These are phyloP conservation scores for Russula sp. DNA, from an alignment of 768 basidiomycete genomes.

Conservation along the genomic window DNA sequence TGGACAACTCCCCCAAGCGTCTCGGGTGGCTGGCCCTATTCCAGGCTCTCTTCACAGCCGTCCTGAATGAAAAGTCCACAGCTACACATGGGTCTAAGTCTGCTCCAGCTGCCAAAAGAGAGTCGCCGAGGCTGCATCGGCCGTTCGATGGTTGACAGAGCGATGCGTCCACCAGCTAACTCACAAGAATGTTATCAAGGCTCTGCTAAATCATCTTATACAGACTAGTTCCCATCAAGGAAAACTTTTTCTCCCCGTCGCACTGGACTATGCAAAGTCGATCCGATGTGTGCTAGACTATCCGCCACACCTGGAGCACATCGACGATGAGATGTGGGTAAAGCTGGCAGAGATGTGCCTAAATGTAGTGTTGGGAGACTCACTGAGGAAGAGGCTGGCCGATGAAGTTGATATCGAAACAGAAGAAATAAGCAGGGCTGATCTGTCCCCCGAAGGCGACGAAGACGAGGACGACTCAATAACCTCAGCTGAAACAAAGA, in stretches of 20 bases:
- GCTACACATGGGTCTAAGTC: slow-evolving; percentile 40
- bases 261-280: slow-evolving; percentile 79
- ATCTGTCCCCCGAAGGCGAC: slow-evolving; percentile 35
- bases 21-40: slow-evolving; percentile 64
- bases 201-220: slow-evolving; percentile 62
- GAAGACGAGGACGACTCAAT: slow-evolving; percentile 36
- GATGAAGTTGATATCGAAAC: slow-evolving; percentile 37
- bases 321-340: slow-evolving; percentile 65
- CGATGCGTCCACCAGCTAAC: slow-evolving; percentile 53
- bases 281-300: slow-evolving; percentile 62
- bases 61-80: slow-evolving; percentile 58
- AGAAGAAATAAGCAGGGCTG: slow-evolving; percentile 34
- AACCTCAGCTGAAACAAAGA: slow-evolving; percentile 36
- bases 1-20: slow-evolving; percentile 41
- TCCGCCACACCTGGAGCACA: slow-evolving; percentile 73
- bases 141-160: slow-evolving; percentile 73
- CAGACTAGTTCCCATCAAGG: slow-evolving; percentile 55
- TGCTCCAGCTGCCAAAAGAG: slow-evolving; percentile 52
- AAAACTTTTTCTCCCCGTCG: slow-evolving; percentile 57
- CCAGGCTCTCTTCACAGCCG: slow-evolving; percentile 66
- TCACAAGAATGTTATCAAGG: slow-evolving; percentile 49
- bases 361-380: slow-evolving; percentile 70
- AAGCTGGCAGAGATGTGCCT: slow-evolving; percentile 67
- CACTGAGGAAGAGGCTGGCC: slow-evolving; percentile 39
- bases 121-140: slow-evolving; percentile 61